Percentiles rank a stretch among this genome's conserved stretches.
Conservation (phyloP, 495 filamentous ascomycete genomes). For the Parathielavia appendiculata region DNA sequence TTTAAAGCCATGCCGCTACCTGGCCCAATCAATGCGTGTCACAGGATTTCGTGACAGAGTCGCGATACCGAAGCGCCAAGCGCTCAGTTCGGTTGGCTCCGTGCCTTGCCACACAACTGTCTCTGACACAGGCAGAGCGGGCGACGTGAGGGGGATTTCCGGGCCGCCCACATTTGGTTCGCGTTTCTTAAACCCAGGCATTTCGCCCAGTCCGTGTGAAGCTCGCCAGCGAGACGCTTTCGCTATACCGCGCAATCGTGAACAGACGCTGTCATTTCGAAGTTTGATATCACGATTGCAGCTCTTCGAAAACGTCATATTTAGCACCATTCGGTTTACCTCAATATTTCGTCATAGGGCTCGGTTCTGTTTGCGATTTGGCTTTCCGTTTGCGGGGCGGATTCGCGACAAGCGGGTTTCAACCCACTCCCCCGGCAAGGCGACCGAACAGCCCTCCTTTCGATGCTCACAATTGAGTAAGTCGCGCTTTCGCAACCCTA, state of each 20-base stretch:
- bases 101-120: slow-evolving; percentile 20
- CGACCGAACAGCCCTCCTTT: slow-evolving; percentile 12
- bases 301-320: neutral
- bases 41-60: slow-evolving; percentile 33
- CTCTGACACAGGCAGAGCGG: slow-evolving; percentile 8
- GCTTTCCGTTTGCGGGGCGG: slow-evolving; percentile 15
- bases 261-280: neutral
- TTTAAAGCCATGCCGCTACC: slow-evolving; percentile 14
- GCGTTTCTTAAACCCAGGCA: slow-evolving; percentile 26
- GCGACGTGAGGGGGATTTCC: slow-evolving; percentile 15
- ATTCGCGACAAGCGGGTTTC: slow-evolving; percentile 16
- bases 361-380: neutral
- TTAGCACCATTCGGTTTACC: neutral
- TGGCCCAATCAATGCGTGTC: slow-evolving; percentile 17
- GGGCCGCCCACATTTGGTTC: slow-evolving; percentile 12
- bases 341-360: no score
- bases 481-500: slow-evolving; percentile 14
- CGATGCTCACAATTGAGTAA: slow-evolving; percentile 34
- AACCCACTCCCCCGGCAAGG: slow-evolving; percentile 6
- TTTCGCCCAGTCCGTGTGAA: slow-evolving; percentile 20
- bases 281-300: neutral
- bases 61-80: slow-evolving; percentile 20
- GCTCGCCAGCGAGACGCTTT: neutral
- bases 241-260: neutral
- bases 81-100: slow-evolving; percentile 22